A percentile compares a stretch with the other conserved stretches of the same genome.
These are phyloP conservation scores for Megacollybia marginata DNA, from an alignment of 768 basidiomycete species.

Conservation along the genomic window DNA sequence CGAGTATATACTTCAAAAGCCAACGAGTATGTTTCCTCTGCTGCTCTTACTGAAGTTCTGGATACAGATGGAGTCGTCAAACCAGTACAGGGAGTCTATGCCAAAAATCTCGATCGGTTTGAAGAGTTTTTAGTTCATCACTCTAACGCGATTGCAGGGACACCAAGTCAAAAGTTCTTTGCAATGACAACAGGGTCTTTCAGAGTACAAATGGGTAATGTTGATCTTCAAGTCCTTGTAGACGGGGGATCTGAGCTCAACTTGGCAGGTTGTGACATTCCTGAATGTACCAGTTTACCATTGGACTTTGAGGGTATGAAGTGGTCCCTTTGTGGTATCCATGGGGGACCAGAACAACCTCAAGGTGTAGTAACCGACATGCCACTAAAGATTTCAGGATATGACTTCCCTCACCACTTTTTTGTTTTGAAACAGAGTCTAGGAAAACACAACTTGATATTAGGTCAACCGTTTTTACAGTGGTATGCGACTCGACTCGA, in stretches of 20 bases:
- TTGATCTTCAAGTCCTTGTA: background rate
- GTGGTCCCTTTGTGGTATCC: no score
- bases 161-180: background rate
- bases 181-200: background rate
- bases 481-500: conserved; percentile 2
- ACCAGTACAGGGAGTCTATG: background rate
- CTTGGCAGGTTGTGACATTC: background rate
- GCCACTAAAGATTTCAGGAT: conserved; percentile 7
- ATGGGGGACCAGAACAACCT: no score
- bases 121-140: background rate
- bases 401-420: conserved; percentile 19
- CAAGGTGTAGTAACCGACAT: conserved; percentile 12
- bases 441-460: conserved; percentile 8
- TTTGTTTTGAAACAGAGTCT: conserved; percentile 10
- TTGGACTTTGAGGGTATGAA: no score
- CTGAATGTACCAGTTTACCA: background rate
- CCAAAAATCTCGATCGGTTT: background rate
- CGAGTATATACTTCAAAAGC: no score
- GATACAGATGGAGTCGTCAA: background rate
- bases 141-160: background rate
- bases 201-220: background rate
- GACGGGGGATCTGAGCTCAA: background rate
- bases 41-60: background rate
- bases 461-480: conserved; percentile 10
- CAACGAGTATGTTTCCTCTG: background rate